These are phyloP conservation scores for Geotrichum macrosporum DNA, from an alignment of 1,139 yeast genomes.

Conservation along the genomic window DNA sequence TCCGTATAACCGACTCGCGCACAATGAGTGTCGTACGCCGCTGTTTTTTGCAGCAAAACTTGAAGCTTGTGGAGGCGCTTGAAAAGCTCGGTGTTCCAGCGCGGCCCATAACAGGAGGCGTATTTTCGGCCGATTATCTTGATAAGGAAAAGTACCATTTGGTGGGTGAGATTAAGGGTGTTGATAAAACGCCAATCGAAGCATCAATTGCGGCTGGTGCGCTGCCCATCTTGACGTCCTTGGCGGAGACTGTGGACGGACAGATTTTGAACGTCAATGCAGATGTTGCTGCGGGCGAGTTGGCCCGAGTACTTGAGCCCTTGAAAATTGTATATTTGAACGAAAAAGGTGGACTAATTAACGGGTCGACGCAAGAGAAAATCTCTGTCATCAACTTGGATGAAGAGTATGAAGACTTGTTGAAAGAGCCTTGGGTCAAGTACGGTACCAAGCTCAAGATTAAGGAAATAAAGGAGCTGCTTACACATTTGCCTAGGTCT, in stretches of 20 bases:
- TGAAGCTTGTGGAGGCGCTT: conserved; percentile 89
- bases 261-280: conserved; percentile 97
- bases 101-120: conserved; percentile 98
- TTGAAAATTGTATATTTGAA: conserved; percentile 91
- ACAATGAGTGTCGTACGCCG: conserved; percentile 96
- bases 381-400: conserved; percentile 87
- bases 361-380: conserved; percentile 88
- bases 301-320: conserved; percentile 95
- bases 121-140: conserved; percentile 86
- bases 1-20: conserved; percentile 88
- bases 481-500: conserved; percentile 91
- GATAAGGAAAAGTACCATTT: conserved; percentile 87
- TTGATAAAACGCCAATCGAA: conserved; percentile 86
- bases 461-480: conserved; percentile 89
- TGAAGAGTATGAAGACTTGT: conserved; percentile 85
- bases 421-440: conserved; percentile 96
- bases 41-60: conserved; percentile 91
- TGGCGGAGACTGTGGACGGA: conserved; percentile 95
- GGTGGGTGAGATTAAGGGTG: conserved; percentile 84
- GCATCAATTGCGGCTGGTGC: conserved; percentile 96
- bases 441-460: conserved; percentile 97
- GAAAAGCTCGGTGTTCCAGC: conserved; percentile 97
- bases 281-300: conserved; percentile 97
- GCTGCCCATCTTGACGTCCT: conserved; percentile 88
- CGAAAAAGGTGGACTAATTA: conserved; percentile 95